phyloP scores from a whole-genome alignment of 1,139 yeast species.

The Saccharomyces hybrid region DNA sequence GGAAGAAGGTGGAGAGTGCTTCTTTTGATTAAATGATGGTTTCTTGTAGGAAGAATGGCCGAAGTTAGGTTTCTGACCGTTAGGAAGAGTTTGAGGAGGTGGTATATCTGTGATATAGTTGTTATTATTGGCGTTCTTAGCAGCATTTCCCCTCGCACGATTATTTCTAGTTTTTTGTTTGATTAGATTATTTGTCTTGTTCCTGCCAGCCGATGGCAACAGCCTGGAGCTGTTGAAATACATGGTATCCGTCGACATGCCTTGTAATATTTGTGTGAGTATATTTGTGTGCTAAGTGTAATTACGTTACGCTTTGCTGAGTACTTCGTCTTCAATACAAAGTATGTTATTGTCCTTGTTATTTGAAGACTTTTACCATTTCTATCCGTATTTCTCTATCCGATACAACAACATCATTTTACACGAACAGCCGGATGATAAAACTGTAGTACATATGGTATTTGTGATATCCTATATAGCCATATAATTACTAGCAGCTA shows the following conservation, averaged over 20 bases:
- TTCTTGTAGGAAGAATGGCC: slow-evolving; percentile 15
- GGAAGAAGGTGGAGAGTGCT: not conserved
- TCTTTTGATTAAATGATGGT: not conserved
- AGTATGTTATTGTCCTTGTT: not conserved
- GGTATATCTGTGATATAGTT: slow-evolving; percentile 10
- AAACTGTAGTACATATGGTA: not conserved
- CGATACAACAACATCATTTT: too few species aligned
- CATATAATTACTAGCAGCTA: slow-evolving; percentile 2
- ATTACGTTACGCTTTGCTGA: not conserved
- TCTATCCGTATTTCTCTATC: too few species aligned
- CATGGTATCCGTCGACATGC: slow-evolving; percentile 32
- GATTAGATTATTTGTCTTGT: slow-evolving; percentile 11
- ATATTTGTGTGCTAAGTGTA: not conserved
- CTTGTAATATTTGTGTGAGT: not conserved
- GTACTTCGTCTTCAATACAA: not conserved
- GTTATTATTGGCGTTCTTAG: slow-evolving; percentile 9
- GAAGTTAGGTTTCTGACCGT: slow-evolving; percentile 29
- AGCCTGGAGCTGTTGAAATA: slow-evolving; percentile 30
- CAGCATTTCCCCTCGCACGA: slow-evolving; percentile 6
- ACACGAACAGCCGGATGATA: too few species aligned
- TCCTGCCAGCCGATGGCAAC: slow-evolving; percentile 24
- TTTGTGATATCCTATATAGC: not conserved
- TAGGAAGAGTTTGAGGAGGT: slow-evolving; percentile 23
- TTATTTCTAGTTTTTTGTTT: slow-evolving; percentile 13
- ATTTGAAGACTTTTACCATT: too few species aligned